Base-by-base conservation (phyloP, 805 yeast genomes). In the Maudiozyma bulderi region DNA sequence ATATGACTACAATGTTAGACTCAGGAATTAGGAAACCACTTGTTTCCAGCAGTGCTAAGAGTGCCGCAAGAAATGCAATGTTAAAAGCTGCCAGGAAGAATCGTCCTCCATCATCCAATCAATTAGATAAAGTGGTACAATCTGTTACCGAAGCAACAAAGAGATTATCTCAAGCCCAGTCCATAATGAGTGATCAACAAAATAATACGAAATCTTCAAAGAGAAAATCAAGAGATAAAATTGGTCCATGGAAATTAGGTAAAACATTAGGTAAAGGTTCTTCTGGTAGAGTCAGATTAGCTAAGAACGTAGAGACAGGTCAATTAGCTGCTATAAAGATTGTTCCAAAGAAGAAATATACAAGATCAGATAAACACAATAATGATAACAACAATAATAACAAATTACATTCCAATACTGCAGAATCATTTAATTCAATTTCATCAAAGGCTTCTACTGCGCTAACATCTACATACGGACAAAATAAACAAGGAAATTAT, bases 181-280 rank as follows among this genome's bases (percentile, higher is more conserved):
- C 67, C 5, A 52, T 54, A 3, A 41, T 56, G 8, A 60, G 60
- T 46, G 7, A 26, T 28, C 10, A 14, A 15, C 53, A 54, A 9
- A 52, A 54, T 30, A 34, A 28, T 29, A 59, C 64, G 3, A 59
- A 63, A 49, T 60, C 66, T 3, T 62, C 65, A 11, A 61, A 59
- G 47, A 56, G 64, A 15, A 63, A 55, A 44, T 56, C 65, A 11
- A 57, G 68, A 50, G 69, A 71, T 51, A 70, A 71, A 31, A 83
- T 86, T 28, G 95, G 95, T 1, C 95, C 95, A 13, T 86, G 95
- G 95, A 76, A 76, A 55, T 70, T 86, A 47, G 93, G 93, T 15
- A 79, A 81, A 58, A 83, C 91, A 5, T 66, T 86, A 46, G 95
- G 95, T 3, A 75, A 85, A 57, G 95, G 95, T 14, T 86, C 93